These are phyloP conservation scores for Sphaerulina vaccinii DNA, from an alignment of 2,329 filamentous ascomycete genomes.

Conservation along the genomic window DNA sequence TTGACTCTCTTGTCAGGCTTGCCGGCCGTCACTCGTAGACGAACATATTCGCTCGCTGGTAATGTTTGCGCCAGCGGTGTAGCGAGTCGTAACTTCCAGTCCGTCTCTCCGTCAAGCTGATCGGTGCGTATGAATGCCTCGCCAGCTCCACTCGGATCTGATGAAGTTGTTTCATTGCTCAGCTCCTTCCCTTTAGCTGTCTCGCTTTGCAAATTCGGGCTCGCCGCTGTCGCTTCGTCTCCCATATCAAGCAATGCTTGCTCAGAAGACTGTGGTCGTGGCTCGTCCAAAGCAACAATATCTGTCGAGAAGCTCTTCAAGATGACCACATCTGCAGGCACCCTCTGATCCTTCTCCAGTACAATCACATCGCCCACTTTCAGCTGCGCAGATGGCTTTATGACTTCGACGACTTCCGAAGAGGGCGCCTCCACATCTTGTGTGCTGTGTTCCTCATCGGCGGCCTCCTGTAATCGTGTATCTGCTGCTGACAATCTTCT, in stretches of 20 bases:
- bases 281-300: constrained; percentile 38
- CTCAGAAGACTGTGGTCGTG: constrained; percentile 27
- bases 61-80: constrained; percentile 83
- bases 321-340: constrained; percentile 92
- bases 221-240: constrained; percentile 19
- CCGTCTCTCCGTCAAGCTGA: constrained; percentile 94
- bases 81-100: constrained; percentile 93
- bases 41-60: constrained; percentile 65
- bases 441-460: constrained; percentile 63
- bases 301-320: constrained; percentile 74
- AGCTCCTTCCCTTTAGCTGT: constrained; percentile 21
- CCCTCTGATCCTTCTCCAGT: constrained; percentile 83
- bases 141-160: constrained; percentile 54
- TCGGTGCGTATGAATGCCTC: constrained; percentile 98
- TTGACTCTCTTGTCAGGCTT: constrained; percentile 94
- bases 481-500: constrained; percentile 36
- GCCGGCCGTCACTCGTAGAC: constrained; percentile 71
- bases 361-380: constrained; percentile 96
- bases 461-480: constrained; percentile 61
- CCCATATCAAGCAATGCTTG: constrained; percentile 29
- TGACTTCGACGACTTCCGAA: constrained; percentile 57
- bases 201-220: constrained; percentile 31
- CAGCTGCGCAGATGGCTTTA: constrained; percentile 80
- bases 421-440: constrained; percentile 40
- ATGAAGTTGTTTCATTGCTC: constrained; percentile 36